Conservation (phyloP, 2,329 filamentous ascomycete genomes). For the Botrytis pseudocinerea region DNA sequence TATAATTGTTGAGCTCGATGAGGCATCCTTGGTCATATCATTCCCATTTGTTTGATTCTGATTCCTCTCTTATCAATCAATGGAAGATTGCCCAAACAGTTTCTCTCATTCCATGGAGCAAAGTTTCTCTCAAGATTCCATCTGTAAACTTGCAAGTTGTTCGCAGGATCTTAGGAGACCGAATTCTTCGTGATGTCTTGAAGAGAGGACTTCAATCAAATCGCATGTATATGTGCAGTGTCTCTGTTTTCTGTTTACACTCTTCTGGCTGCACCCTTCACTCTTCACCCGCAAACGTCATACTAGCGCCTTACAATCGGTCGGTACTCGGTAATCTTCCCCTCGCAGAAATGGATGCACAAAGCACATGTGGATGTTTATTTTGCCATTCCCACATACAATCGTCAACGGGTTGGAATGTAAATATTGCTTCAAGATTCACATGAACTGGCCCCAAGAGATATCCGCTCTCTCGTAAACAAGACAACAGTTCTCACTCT, state of each 20-base stretch:
- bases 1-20: constrained; percentile 14
- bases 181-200: neutral
- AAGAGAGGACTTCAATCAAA: neutral
- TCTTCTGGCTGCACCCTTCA: neutral
- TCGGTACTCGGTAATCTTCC: constrained; percentile 12
- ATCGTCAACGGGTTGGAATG: too few species aligned
- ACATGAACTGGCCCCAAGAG: neutral
- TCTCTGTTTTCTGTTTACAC: neutral
- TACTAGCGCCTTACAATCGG: constrained; percentile 15
- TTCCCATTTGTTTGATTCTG: neutral
- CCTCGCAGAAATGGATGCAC: neutral
- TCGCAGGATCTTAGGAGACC: neutral
- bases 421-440: too few species aligned
- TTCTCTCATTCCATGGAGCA: neutral
- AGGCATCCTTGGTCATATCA: constrained; percentile 19
- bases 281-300: constrained; percentile 13
- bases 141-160: neutral
- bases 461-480: neutral
- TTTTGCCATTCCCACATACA: neutral
- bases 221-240: neutral
- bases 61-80: neutral
- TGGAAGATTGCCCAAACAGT: neutral
- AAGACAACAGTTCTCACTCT: neutral
- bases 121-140: neutral
- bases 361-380: neutral